Conservation (phyloP, 169 alveolate species). For the Ichthyophthirius multifiliis region DNA sequence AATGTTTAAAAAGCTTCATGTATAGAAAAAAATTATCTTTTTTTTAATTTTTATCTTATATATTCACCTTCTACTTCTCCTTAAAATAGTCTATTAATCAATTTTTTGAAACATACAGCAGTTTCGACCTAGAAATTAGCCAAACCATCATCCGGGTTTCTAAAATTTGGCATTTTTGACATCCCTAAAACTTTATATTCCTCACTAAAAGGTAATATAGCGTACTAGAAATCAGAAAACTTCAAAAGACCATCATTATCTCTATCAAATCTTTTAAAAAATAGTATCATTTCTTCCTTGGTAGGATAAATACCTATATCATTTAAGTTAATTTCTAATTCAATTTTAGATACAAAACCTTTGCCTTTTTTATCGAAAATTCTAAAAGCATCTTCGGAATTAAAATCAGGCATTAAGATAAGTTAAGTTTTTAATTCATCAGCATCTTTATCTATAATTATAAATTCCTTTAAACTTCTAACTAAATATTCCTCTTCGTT, state of each 20-base stretch:
- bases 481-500: slow-evolving; percentile 40
- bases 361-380: slow-evolving; percentile 48
- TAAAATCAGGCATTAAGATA: slow-evolving; percentile 64
- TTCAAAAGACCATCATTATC: slow-evolving; percentile 41
- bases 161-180: background rate
- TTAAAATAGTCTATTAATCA: background rate
- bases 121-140: background rate
- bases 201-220: slow-evolving; percentile 22
- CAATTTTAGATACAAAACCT: slow-evolving; percentile 55
- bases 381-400: slow-evolving; percentile 73
- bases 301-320: slow-evolving; percentile 41
- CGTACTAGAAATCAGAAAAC: slow-evolving; percentile 45
- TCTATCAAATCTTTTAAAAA: slow-evolving; percentile 46
- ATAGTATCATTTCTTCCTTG: slow-evolving; percentile 45
- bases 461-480: slow-evolving; percentile 26
- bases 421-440: slow-evolving; percentile 62
- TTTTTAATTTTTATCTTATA: slow-evolving; percentile 19
- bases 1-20: slow-evolving; percentile 52
- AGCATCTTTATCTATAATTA: slow-evolving; percentile 50
- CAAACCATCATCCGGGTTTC: background rate
- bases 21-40: slow-evolving; percentile 39
- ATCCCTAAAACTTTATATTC: background rate
- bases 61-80: slow-evolving; percentile 20
- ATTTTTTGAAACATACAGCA: background rate
- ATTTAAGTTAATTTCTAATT: slow-evolving; percentile 39